Percentiles rank a stretch among this genome's conserved stretches.
Conservation (phyloP, 371 early-diverging fungal genomes). For the Apophysomyces elegans region DNA sequence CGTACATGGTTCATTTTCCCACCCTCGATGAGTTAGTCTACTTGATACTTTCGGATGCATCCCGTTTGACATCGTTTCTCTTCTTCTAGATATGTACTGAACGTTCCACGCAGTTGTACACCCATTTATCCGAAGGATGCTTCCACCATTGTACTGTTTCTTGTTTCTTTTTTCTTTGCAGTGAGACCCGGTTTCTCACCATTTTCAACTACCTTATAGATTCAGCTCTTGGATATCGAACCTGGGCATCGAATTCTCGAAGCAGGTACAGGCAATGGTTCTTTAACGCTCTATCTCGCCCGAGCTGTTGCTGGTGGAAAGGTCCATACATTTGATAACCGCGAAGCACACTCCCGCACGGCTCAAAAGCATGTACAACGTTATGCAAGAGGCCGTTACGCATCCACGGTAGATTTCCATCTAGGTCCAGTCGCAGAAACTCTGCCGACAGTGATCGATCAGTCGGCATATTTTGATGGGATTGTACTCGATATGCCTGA, state of each 20-base stretch:
- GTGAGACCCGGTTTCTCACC: background rate
- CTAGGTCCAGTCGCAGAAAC: conserved; percentile 52
- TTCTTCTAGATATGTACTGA: conserved; percentile 54
- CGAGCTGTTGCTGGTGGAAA: conserved; percentile 59
- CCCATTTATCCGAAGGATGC: conserved; percentile 84
- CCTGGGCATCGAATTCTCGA: conserved; percentile 71
- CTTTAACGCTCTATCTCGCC: conserved; percentile 71
- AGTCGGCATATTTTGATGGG: conserved; percentile 58
- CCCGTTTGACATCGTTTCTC: background rate
- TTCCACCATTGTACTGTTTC: conserved; percentile 57
- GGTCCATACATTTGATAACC: conserved; percentile 68
- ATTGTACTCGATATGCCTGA: conserved; percentile 76
- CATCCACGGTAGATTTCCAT: conserved; percentile 52
- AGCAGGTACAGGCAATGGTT: conserved; percentile 81
- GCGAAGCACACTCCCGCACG: conserved; percentile 50
- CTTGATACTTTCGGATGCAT: background rate
- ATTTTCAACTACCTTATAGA: conserved; percentile 23
- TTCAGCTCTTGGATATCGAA: conserved; percentile 64
- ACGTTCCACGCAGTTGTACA: conserved; percentile 64
- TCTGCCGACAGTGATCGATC: conserved; percentile 15
- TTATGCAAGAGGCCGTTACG: conserved; percentile 63
- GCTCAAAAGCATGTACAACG: conserved; percentile 59
- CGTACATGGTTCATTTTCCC: conserved; percentile 69
- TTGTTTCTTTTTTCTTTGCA: background rate
- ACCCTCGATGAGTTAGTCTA: conserved; percentile 67